Evolutionary conservation across 148 eudicot genomes (phyloP).

Genomic region (Camellia sinensis): DNA sequence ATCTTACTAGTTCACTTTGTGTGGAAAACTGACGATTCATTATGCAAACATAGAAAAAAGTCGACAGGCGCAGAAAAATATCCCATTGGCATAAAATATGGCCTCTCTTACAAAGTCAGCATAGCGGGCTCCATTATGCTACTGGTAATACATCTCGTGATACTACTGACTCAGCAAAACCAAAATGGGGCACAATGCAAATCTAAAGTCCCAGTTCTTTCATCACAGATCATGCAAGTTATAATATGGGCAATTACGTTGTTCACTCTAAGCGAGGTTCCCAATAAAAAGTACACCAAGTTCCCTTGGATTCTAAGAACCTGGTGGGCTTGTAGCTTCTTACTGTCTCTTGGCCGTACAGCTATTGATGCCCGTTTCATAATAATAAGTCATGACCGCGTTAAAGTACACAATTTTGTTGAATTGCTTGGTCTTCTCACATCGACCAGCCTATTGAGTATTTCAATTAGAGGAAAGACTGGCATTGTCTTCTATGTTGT

Average conservation of each 20-base stretch:
- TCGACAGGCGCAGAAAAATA: conserved; percentile 24
- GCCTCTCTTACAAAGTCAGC: conserved; percentile 45
- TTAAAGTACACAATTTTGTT: conserved; percentile 36
- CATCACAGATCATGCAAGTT: conserved; percentile 50
- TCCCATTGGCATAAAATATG: conserved; percentile 24
- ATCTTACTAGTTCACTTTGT: conserved; percentile 39
- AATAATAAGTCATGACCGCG: conserved; percentile 28
- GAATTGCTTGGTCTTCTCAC: conserved; percentile 46
- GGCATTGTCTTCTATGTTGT: conserved; percentile 19
- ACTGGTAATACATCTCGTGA: conserved; percentile 37
- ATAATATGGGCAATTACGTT: conserved; percentile 50
- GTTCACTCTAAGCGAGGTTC: conserved; percentile 32
- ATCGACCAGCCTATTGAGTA: conserved; percentile 44
- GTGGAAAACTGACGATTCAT: conserved; percentile 28
- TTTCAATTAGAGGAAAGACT: conserved; percentile 52
- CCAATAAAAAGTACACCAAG: conserved; percentile 16
- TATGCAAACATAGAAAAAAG: conserved; percentile 38
- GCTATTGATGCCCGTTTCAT: conserved; percentile 36
- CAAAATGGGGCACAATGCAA: conserved; percentile 33
- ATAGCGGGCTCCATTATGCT: conserved; percentile 47
- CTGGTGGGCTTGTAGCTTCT: conserved; percentile 76
- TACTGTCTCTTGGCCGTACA: conserved; percentile 39
- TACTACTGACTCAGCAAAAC: conserved; percentile 32
- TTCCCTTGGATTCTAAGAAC: conserved; percentile 62
- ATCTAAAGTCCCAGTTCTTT: conserved; percentile 27